Base-by-base conservation (phyloP, 179 eudicot species). In the Kewa caespitosa region DNA sequence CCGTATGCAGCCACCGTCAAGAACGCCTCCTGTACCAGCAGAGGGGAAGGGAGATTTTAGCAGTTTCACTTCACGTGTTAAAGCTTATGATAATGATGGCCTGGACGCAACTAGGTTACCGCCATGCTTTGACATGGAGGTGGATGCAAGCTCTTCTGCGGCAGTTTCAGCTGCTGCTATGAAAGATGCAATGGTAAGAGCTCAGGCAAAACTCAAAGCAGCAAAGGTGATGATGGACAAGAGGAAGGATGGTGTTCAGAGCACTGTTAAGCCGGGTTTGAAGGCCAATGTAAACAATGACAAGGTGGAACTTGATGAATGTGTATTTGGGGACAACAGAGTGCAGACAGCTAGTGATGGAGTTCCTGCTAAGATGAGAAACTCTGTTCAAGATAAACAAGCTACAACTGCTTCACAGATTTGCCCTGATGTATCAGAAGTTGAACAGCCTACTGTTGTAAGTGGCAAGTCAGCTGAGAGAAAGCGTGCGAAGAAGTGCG, bases 91-190 rank as follows among this genome's bases (percentile, higher is more conserved):
- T 74, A 79, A 81, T 48, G 82, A 61, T 84, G 79, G 77, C 36
- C 85, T 74, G 74, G 88, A 85, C 72, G 73, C 75, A 64, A 74
- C 69, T 55, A 72, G 66, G 69, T 84, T 86, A 42, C 90, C 88
- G 43, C 80, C 85, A 73, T 90, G 78, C 76, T 88, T 85, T 86
- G 96, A 93, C 76, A 89, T 87, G 81, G 94, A 90, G 74, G 81
- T 85, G 46, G 90, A 90, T 83, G 87, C 90, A 73, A 84, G 88
- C 50, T 81, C 92, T 66, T 90, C 91, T 73, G 90, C 88, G 46
- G 85, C 88, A 15, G 89, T 80, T 74, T 89, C 91, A 77, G 91
- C 89, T 81, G 93, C 88, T 42, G 91, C 90, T 38, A 85, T 88
- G 83, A 88, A 84, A 79, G 87, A 90, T 77, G 93, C 83, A 73